Conservation (phyloP, 331 rosid species). For the Stylosanthes scabra region DNA sequence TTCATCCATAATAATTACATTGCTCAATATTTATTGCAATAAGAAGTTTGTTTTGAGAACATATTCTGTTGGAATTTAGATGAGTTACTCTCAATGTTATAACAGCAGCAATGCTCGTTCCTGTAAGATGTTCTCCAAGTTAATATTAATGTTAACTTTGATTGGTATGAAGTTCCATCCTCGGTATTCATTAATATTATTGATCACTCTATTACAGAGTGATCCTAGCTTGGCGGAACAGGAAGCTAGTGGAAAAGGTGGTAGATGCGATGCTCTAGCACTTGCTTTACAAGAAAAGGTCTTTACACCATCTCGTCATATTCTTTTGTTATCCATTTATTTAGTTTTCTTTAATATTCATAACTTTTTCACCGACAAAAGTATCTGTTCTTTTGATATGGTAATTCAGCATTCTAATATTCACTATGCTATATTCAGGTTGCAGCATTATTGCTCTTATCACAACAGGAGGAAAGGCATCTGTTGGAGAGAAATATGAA, state of each 20-base stretch:
- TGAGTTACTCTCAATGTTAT: constrained; percentile 27
- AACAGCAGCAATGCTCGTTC: background rate
- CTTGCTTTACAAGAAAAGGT: constrained; percentile 72
- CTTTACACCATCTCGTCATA: background rate
- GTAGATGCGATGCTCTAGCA: constrained; percentile 74
- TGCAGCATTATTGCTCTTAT: constrained; percentile 73
- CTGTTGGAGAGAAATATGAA: constrained; percentile 83
- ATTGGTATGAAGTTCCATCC: constrained; percentile 6
- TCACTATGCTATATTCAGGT: constrained; percentile 61
- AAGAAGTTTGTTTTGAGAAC: constrained; percentile 17
- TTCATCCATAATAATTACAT: constrained; percentile 11
- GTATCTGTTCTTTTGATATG: constrained; percentile 28
- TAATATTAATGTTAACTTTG: constrained; percentile 5
- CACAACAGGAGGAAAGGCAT: constrained; percentile 97
- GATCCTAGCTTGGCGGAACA: constrained; percentile 41
- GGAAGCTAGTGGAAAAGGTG: constrained; percentile 49
- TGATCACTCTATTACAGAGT: constrained; percentile 49
- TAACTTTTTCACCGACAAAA: constrained; percentile 6
- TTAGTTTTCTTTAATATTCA: constrained; percentile 15
- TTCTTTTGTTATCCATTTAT: background rate
- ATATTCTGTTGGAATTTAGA: constrained; percentile 5
- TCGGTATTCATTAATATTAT: constrained; percentile 33
- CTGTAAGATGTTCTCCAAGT: background rate
- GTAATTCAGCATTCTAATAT: constrained; percentile 25
- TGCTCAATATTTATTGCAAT: constrained; percentile 2